A percentile compares a stretch with the other conserved stretches of the same genome.
phyloP scores from a whole-genome alignment of 1,139 yeast genomes.

The Saccharomyces hybrid region DNA sequence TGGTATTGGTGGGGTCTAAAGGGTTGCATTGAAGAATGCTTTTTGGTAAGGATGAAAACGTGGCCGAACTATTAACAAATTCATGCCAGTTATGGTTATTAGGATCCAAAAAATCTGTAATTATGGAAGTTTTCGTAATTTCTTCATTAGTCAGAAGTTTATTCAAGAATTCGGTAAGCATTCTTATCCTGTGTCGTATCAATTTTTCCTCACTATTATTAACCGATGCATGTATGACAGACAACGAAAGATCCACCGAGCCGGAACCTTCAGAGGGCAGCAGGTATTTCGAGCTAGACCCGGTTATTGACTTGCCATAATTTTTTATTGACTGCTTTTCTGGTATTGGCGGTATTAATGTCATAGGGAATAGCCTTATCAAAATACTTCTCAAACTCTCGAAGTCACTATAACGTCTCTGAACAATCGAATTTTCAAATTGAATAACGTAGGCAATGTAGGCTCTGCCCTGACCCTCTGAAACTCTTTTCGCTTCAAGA shows the following conservation, averaged over 20 bases:
- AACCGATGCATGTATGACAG: constrained; percentile 27
- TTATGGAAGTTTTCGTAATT: constrained; percentile 49
- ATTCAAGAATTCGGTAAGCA: constrained; percentile 29
- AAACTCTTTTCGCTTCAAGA: constrained; percentile 69
- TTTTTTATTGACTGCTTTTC: constrained; percentile 57
- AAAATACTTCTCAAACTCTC: constrained; percentile 70
- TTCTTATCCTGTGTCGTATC: constrained; percentile 31
- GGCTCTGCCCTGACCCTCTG: constrained; percentile 64
- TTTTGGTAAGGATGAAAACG: constrained; percentile 47
- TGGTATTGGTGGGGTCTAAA: constrained; percentile 43
- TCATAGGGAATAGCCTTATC: constrained; percentile 68
- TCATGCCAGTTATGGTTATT: constrained; percentile 60
- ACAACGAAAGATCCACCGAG: constrained; percentile 25
- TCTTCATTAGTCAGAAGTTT: constrained; percentile 23
- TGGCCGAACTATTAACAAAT: constrained; percentile 49
- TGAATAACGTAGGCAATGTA: constrained; percentile 78
- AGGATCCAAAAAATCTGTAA: constrained; percentile 76
- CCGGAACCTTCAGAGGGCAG: constrained; percentile 28
- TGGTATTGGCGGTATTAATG: constrained; percentile 89
- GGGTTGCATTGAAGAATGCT: constrained; percentile 48
- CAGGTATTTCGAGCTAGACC: constrained; percentile 23
- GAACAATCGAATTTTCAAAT: constrained; percentile 50
- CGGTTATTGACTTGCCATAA: constrained; percentile 29
- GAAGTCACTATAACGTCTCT: constrained; percentile 87
- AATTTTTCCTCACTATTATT: constrained; percentile 28